Evolutionary conservation across 2,329 filamentous ascomycete species (phyloP).

Genomic region (Xylariaceae sp.): DNA sequence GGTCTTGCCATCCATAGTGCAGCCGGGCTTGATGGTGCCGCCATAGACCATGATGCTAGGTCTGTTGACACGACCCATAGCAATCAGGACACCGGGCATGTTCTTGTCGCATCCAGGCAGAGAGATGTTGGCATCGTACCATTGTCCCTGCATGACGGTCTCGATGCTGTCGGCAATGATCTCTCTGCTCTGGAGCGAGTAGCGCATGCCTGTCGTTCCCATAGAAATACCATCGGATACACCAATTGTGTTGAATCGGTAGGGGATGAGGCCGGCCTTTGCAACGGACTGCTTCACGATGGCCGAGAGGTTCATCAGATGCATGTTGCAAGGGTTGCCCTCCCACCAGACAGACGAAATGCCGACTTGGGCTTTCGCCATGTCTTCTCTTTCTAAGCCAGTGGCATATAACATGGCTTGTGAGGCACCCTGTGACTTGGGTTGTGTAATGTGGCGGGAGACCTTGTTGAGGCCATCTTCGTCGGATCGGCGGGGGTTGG

Average conservation of each 20-base stretch:
- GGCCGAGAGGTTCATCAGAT: constrained; percentile 84
- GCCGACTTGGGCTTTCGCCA: constrained; percentile 95
- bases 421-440: constrained; percentile 95
- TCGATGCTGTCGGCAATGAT: constrained; percentile 98
- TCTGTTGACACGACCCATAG: constrained; percentile 91
- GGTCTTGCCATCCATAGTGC: constrained; percentile 67
- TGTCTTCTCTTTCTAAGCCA: constrained; percentile 77
- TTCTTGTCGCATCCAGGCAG: constrained; percentile 99
- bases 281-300: constrained; percentile 60
- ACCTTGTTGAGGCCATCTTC: constrained; percentile 70
- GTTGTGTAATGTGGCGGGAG: constrained; percentile 84
- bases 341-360: constrained; percentile 98
- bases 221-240: constrained; percentile 98
- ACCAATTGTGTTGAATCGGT: constrained; percentile 98
- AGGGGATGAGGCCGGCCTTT: constrained; percentile 77
- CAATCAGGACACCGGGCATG: constrained; percentile 90
- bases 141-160: constrained; percentile 98
- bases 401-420: constrained; percentile 99
- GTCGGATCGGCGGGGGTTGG: constrained; percentile 45
- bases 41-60: constrained; percentile 98
- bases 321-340: constrained; percentile 99
- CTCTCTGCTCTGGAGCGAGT: constrained; percentile 89
- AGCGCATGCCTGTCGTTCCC: constrained; percentile 96
- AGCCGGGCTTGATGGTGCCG: constrained; percentile 88
- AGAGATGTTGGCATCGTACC: constrained; percentile 97